Percentiles rank a stretch among this genome's conserved stretches.
These are phyloP conservation scores for Begonia loranthoides DNA, from an alignment of 306 rosid species.

Conservation along the genomic window DNA sequence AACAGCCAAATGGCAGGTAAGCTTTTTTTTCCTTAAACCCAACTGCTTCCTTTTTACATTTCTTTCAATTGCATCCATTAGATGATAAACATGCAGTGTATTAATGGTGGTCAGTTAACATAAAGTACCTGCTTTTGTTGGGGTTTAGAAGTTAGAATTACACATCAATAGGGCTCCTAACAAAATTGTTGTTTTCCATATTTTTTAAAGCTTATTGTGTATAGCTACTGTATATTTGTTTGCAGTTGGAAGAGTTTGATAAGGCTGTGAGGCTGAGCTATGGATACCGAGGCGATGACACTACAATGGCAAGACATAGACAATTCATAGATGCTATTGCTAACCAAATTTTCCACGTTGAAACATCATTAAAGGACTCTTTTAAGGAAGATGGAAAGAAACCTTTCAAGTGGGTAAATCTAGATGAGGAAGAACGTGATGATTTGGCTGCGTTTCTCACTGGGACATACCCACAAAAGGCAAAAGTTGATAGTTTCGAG, in stretches of 20 bases:
- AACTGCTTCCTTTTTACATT: not conserved
- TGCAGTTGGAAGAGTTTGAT: slow-evolving; percentile 87
- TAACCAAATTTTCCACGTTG: slow-evolving; percentile 68
- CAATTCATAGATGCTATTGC: slow-evolving; percentile 78
- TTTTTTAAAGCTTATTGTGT: slow-evolving; percentile 14
- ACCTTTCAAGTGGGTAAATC: slow-evolving; percentile 73
- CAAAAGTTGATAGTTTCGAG: slow-evolving; percentile 28
- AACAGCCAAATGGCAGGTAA: slow-evolving; percentile 97
- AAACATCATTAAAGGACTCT: slow-evolving; percentile 48
- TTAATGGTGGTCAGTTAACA: not conserved
- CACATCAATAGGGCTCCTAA: not conserved
- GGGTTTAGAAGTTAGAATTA: not conserved
- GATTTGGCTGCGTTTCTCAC: slow-evolving; percentile 90
- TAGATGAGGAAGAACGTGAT: slow-evolving; percentile 71
- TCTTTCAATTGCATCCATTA: not conserved
- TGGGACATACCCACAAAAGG: slow-evolving; percentile 37
- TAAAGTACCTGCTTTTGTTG: not conserved
- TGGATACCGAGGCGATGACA: slow-evolving; percentile 42
- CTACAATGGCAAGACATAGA: slow-evolving; percentile 50
- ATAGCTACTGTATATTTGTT: slow-evolving; percentile 11
- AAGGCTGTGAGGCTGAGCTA: slow-evolving; percentile 76
- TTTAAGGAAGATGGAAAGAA: slow-evolving; percentile 54
- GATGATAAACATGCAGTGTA: not conserved
- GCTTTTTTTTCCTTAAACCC: not conserved
- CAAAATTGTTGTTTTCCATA: not conserved